Conservation (phyloP, 257 asterid species). For the Nicotiana tabacum region DNA sequence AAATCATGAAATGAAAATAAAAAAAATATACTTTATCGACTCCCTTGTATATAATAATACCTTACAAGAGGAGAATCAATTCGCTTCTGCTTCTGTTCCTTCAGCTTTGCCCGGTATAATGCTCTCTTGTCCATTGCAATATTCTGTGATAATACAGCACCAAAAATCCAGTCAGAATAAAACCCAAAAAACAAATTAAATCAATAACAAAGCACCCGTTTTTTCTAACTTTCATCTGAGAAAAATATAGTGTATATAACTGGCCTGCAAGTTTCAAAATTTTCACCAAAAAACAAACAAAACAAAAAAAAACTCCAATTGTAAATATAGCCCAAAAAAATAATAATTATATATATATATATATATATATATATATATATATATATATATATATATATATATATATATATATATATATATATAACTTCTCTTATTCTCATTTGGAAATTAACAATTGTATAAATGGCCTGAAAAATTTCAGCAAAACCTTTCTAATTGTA, state of each 20-base stretch:
- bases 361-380: too few species aligned
- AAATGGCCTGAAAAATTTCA: not conserved
- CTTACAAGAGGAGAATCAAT: slow-evolving; percentile 86
- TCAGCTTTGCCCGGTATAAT: slow-evolving; percentile 61
- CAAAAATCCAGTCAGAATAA: not conserved
- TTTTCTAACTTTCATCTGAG: not conserved
- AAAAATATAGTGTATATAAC: not conserved
- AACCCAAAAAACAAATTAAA: not conserved
- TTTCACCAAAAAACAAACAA: not conserved
- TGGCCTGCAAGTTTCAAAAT: not conserved
- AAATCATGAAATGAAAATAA: not conserved
- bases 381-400: too few species aligned
- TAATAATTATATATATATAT: too few species aligned
- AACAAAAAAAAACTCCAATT: not conserved
- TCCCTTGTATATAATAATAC: slow-evolving; percentile 26
- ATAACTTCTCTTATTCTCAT: not conserved
- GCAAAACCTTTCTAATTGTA: not conserved
- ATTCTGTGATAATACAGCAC: not conserved
- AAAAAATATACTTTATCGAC: not conserved
- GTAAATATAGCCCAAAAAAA: not conserved
- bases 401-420: too few species aligned
- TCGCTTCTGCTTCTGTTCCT: slow-evolving; percentile 58
- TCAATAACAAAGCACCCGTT: not conserved
- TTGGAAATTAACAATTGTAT: not conserved
- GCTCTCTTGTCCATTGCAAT: slow-evolving; percentile 70